Evolutionary conservation across 2,329 filamentous ascomycete species (phyloP), one percentile per base, ranked within the genome.

Genomic region (Colletotrichum somersetense): DNA sequence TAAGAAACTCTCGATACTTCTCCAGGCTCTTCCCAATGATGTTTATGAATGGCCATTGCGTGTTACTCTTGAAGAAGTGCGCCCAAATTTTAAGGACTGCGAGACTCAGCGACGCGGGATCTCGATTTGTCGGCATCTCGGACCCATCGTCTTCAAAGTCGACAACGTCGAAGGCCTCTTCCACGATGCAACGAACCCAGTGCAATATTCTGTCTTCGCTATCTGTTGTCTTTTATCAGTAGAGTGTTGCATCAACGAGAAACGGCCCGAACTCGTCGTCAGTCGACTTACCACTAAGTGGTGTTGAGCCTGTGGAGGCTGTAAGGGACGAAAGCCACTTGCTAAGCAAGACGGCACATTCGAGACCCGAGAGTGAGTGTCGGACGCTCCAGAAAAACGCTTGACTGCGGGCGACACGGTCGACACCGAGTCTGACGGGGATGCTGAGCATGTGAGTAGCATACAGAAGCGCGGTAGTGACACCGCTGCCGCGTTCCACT

Each of bases 341-440:
- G 18, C 85, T 86, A 0, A 89, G 77, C 3, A 89, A 78, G 0
- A 89, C 83, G 0, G 86, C 86, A 26, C 87, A 89, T 74, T 89
- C 88, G 0, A 89, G 80, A 1, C 85, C 85, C 5, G 85, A 87
- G 0, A 89, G 80, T 0, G 86, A 86, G 64, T 89, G 87, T n/a
- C 88, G 82, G 2, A 88, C 86, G 5, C 86, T 88, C 87, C 87
- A 89, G 59, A 88, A 86, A 56, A 88, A 87, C 0, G 87, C 86
- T 62, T 89, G 87, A 20, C 86, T 89, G 20, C 85, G 80, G 0
- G 86, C 86, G 0, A 89, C 87, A 18, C 85, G 83, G 63, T 88
- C 86, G 20, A 89, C 84, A 0, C 88, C 88, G 0, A 89, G 76
- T 30, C 87, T 80, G 6, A 89, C 87, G 0, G 88, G 88, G 0